Evolutionary conservation across 2,329 filamentous ascomycete genomes (phyloP).

Genomic region (Penicillium sp.): DNA sequence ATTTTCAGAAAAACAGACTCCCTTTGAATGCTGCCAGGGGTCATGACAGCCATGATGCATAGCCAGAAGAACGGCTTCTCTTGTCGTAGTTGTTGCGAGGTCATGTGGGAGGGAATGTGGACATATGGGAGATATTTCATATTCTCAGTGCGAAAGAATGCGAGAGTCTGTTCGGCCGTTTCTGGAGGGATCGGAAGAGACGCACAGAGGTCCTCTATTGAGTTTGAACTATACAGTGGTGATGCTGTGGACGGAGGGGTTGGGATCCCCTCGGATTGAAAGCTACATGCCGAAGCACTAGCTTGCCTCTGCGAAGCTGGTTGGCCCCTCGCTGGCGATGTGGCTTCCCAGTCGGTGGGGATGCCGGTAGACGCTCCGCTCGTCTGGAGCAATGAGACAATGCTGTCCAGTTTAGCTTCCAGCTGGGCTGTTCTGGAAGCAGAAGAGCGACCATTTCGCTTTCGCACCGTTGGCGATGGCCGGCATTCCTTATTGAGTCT

Average conservation of each 20-base stretch:
- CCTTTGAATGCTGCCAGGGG: conserved; percentile 17
- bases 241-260: conserved; percentile 8
- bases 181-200: conserved; percentile 18
- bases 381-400: conserved; percentile 33
- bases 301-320: conserved; percentile 1
- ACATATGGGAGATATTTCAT: conserved; percentile 32
- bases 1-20: conserved; percentile 19
- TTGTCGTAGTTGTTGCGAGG: conserved; percentile 29
- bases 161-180: conserved; percentile 20
- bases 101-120: conserved; percentile 24
- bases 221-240: not conserved
- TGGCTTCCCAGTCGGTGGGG: conserved; percentile 17
- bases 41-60: conserved; percentile 38
- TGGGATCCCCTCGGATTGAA: conserved; percentile 4
- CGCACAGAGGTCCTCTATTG: conserved; percentile 10
- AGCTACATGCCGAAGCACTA: not conserved
- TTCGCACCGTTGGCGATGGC: conserved; percentile 36
- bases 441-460: conserved; percentile 32
- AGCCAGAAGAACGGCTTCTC: conserved; percentile 44
- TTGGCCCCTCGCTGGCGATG: not conserved
- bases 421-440: conserved; percentile 27
- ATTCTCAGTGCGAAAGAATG: conserved; percentile 25
- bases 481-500: conserved; percentile 46
- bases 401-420: conserved; percentile 33
- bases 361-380: conserved; percentile 15